phyloP scores from a whole-genome alignment of 495 filamentous ascomycete genomes.

The Cudoniella acicularis region DNA sequence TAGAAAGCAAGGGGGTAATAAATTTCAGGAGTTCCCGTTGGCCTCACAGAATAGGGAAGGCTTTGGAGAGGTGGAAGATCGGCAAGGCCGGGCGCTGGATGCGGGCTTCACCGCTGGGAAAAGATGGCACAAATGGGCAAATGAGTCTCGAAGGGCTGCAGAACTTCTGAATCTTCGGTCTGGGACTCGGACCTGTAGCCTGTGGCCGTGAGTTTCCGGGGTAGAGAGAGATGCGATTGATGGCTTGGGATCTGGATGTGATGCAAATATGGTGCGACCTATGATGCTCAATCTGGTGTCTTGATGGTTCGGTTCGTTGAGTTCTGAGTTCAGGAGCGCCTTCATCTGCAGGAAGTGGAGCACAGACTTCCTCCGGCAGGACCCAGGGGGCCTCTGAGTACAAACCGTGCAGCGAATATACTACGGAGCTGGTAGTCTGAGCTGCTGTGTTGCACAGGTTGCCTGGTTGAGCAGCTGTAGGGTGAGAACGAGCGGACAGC shows the following conservation, averaged over 20 bases:
- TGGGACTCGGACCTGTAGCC: conserved; percentile 8
- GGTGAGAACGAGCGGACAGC: too few relatives aligned
- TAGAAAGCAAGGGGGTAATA: not conserved
- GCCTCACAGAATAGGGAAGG: not conserved
- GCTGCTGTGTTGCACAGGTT: not conserved
- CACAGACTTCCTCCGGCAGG: not conserved
- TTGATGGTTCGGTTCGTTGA: conserved; percentile 4
- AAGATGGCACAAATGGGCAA: too few relatives aligned
- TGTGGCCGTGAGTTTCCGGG: conserved; percentile 4
- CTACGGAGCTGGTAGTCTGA: too few relatives aligned
- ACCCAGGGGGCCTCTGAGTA: not conserved
- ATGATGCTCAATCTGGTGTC: conserved; percentile 3
- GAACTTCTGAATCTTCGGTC: not conserved
- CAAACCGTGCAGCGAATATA: too few relatives aligned
- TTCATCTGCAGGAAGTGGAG: not conserved
- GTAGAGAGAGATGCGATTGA: conserved; percentile 9
- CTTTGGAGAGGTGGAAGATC: not conserved
- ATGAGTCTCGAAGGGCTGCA: too few relatives aligned
- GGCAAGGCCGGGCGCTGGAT: not conserved
- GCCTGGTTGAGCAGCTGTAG: too few relatives aligned
- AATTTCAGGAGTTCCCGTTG: not conserved
- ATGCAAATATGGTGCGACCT: conserved; percentile 11
- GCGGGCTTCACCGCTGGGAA: conserved; percentile 7
- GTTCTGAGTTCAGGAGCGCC: not conserved
- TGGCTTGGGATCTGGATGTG: conserved; percentile 2